Evolutionary conservation across 2,329 filamentous ascomycete genomes (phyloP).

Genomic region (Aspergillus pseudoviridinutans): DNA sequence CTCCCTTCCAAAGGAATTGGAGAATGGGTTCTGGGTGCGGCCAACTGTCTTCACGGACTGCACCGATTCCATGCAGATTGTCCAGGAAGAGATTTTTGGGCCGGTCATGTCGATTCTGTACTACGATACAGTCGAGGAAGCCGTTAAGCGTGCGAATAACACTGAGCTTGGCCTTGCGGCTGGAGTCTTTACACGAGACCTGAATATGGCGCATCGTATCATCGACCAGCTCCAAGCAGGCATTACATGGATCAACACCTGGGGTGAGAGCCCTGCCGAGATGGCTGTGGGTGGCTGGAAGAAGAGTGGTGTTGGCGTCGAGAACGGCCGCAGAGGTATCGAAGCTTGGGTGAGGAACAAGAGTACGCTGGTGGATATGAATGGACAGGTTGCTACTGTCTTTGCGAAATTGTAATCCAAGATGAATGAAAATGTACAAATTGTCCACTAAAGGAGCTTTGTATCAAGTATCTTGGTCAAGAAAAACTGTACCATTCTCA

Average conservation of each 20-base stretch:
- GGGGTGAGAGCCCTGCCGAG: conserved; percentile 88
- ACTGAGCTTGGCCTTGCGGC: conserved; percentile 77
- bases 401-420: conserved; percentile 64
- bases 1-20: conserved; percentile 48
- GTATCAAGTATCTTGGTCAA: not conserved
- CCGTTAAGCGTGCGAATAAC: conserved; percentile 68
- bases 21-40: conserved; percentile 74
- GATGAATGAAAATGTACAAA: not conserved
- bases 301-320: conserved; percentile 79
- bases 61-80: conserved; percentile 75
- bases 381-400: conserved; percentile 64
- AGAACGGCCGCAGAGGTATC: conserved; percentile 77
- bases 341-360: conserved; percentile 82
- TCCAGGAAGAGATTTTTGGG: conserved; percentile 81
- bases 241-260: conserved; percentile 90
- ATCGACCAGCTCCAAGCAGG: conserved; percentile 71
- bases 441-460: not conserved
- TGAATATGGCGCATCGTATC: conserved; percentile 69
- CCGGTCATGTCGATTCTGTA: conserved; percentile 78
- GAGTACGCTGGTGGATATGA: conserved; percentile 82
- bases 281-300: conserved; percentile 95
- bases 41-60: conserved; percentile 86
- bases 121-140: conserved; percentile 68
- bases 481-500: not conserved
- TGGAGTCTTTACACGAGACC: conserved; percentile 73